Base-by-base conservation (phyloP, 495 filamentous ascomycete genomes). In the Usnea hakonensis region DNA sequence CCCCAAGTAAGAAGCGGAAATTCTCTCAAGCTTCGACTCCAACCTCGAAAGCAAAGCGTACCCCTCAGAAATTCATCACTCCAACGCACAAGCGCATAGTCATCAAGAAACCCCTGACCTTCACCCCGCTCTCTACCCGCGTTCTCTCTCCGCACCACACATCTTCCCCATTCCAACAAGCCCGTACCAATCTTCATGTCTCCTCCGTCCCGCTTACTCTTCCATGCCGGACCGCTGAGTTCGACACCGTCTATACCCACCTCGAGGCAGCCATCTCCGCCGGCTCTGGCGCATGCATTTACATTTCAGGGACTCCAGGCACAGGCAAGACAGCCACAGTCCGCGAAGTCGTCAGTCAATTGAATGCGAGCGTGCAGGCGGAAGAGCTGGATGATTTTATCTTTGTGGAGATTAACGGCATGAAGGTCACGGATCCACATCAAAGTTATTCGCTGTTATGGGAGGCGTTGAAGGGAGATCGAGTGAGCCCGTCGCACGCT, bases 361-460 rank as follows among this genome's bases (percentile, higher is more conserved):
- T 99, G 13, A 91, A 97, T 63, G 83, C 82, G 6, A 86, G 91
- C 2, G 94, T 97, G 7, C 79, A 82, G 36, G 84, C 85, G 14
- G 95, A 99, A 71, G 92, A 97, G 74, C 84, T 99, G 57, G 95
- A 97, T 67, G 95, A 99, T 72, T 99, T 99, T 72, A 95, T 96
- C 66, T 99, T 97, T 65, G 92, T 97, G 65, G 95, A 99, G 74
- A 97, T 99, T 75, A 99, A 99, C 74, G 95, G 95, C 56, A 97
- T 99, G 95, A 97, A 97, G 78, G 89, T 97, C 68, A 94, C 95
- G 0, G 95, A 99, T 72, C 94, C 95, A 0, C 91, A 97, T 71
- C 95, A 99, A 72, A 89, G 93, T 0, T 99, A 99, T 74, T 87
- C 90, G 6, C 77, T 97, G 14, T 84, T 99, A 8, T 99, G 95